Evolutionary conservation across 345 rosid species (phyloP), one percentile per base, ranked within the genome.

Genomic region (Microcos paniculata): DNA sequence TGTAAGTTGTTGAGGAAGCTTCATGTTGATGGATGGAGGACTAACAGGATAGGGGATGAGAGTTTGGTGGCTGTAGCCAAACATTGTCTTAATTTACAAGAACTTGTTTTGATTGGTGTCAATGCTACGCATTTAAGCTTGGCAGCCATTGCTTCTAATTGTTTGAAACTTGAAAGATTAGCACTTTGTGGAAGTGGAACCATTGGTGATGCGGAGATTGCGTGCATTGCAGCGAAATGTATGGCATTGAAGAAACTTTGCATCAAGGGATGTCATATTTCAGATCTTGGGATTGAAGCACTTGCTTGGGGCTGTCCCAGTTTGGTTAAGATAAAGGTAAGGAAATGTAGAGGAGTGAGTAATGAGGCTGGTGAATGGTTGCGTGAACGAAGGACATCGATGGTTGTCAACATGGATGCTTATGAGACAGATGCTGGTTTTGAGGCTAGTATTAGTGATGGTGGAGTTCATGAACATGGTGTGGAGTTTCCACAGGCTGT

Each of bases 11-110:
- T 95, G 53, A 91, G 89, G 85, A 95, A 95, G 84, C 94, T 95
- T 71, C 97, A 90, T 72, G 81, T 95, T 35, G 96, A 95, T 78
- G 99, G 97, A 76, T 90, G 91, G 94, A 91, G 92, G 59, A 90
- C 88, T 52, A 87, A 93, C 72, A 88, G 84, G 84, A 93, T 95
- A 11, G 97, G 94, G 4, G 98, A 95, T 23, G 97, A 91, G 78
- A 96, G 97, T 71, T 84, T 95, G 28, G 80, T 89, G 3, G 90
- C 92, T 49, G 85, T 95, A 31, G 92, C 96, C 31, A 86, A 78
- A 40, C 85, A 91, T 16, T 90, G 96, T 8, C 73, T 80, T 26
- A 82, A 87, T 82, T 79, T 95, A 6, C 96, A 91, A 75, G 99
- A 94, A 38, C 90, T 94, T 67, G 93, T 92, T 57, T 83, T 94